Evolutionary conservation across 345 rosid genomes (phyloP), one percentile per base, ranked within the genome.

Genomic region (Citrus inodora): DNA sequence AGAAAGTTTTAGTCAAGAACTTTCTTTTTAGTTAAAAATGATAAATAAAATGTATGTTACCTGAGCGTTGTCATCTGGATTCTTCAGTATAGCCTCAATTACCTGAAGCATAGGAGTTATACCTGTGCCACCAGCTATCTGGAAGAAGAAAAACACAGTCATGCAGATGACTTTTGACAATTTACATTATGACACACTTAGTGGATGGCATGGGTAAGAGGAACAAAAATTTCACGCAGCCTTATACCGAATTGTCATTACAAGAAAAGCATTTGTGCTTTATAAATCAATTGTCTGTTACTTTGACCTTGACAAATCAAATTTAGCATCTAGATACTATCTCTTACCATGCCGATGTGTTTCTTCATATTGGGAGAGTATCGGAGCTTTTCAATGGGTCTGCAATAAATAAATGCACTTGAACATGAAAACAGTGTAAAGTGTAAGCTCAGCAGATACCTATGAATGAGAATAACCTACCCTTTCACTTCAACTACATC

Each of bases 61-160:
- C 97, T 95, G 90, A 67, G 98, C 93, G 74, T 92, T 93, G 89
- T 95, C 98, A 61, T 92, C 90, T 1, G 95, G 92, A 82, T 95
- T 93, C 89, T 90, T 93, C 82, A 95, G 56, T 70, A 95, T 90
- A 71, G 93, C 95, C 79, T 95, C 98, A 59, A 95, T 92, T 51
- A 93, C 92, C 83, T 95, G 98, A 83, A 95, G 94, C 98, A 95
- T 95, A 74, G 98, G 98, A 60, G 98, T 93, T 80, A 95, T 95
- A 77, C 98, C 98, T 58, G 92, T 83, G 74, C 98, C 98, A 80
- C 98, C 98, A 25, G 98, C 97, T 83, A 95, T 90, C 98, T 93
- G 84, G 77, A 62, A 38, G 42, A 74, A 65, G 16, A 77, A 53
- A 53, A 32, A 78, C 6, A 74, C 35, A 82, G 53, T 67, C 21